Conservation (phyloP, 2,329 filamentous ascomycete species). For the Tolypocladium tundrense region DNA sequence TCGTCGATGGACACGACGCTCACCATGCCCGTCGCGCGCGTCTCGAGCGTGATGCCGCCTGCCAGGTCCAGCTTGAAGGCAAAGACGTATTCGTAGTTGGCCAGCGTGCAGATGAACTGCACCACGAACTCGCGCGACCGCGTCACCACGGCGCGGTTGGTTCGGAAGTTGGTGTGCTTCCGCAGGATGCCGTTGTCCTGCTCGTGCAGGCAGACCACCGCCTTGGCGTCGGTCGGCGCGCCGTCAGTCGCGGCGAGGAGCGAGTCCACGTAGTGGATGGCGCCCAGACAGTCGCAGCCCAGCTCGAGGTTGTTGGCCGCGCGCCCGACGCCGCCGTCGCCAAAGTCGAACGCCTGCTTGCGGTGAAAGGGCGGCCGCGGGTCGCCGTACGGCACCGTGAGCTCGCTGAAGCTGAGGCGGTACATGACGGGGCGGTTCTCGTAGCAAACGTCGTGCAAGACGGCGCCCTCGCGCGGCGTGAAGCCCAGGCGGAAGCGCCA, state of each 20-base stretch:
- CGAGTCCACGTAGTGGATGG: constrained; percentile 54
- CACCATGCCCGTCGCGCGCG: constrained; percentile 56
- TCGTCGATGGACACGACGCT: constrained; percentile 49
- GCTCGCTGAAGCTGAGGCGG: constrained; percentile 57
- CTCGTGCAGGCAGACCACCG: constrained; percentile 60
- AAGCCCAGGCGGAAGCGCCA: constrained; percentile 62
- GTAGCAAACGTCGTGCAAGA: constrained; percentile 60
- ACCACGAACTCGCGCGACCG: constrained; percentile 53
- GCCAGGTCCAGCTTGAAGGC: constrained; percentile 48
- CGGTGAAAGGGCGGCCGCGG: constrained; percentile 54
- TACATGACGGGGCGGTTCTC: constrained; percentile 56
- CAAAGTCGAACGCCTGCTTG: constrained; percentile 65
- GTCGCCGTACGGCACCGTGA: constrained; percentile 60
- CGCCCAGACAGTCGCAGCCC: constrained; percentile 61
- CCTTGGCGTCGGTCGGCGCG: constrained; percentile 37
- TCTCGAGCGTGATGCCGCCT: constrained; percentile 51
- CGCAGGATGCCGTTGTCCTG: constrained; percentile 61
- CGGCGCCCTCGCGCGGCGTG: constrained; percentile 59
- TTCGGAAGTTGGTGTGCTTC: constrained; percentile 65
- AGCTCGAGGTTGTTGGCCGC: constrained; percentile 58
- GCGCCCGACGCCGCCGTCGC: constrained; percentile 56
- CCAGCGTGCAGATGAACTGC: constrained; percentile 58
- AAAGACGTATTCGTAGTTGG: constrained; percentile 58
- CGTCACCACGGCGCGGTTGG: constrained; percentile 47
- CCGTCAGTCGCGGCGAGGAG: constrained; percentile 44